Conservation (phyloP, 1,139 yeast genomes). For the Suhomyces coccinellae region DNA sequence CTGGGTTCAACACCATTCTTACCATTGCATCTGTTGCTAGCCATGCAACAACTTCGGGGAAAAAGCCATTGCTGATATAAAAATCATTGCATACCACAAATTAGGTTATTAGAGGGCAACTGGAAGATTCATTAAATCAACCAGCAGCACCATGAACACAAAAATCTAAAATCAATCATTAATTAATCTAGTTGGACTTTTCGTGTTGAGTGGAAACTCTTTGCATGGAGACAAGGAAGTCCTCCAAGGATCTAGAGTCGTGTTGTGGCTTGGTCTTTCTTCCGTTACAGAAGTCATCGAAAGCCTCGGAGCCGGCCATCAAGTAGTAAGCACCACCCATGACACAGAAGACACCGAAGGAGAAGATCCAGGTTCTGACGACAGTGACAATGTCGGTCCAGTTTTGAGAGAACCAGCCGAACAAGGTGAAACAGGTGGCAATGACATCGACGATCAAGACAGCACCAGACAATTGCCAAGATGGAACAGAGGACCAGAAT, state of each 20-base stretch:
- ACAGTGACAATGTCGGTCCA: conserved; percentile 96
- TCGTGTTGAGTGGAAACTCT: conserved; percentile 98
- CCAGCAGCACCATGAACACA: conserved; percentile 7
- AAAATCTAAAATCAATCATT: conserved; percentile 5
- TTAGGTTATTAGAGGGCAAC: conserved; percentile 9
- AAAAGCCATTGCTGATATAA: conserved; percentile 5
- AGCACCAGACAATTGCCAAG: conserved; percentile 95
- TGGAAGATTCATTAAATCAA: conserved; percentile 9
- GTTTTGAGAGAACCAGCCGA: conserved; percentile 99
- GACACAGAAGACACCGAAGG: conserved; percentile 94
- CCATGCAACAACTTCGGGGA: conserved; percentile 5
- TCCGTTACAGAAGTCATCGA: conserved; percentile 95
- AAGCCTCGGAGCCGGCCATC: conserved; percentile 83
- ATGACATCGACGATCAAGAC: conserved; percentile 83
- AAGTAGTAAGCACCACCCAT: conserved; percentile 96
- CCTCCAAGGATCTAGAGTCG: conserved; percentile 83
- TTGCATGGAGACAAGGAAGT: conserved; percentile 95
- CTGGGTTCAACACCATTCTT: conserved; percentile 5
- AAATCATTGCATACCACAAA: conserved; percentile 13
- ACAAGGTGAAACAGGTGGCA: conserved; percentile 86
- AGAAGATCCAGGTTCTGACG: conserved; percentile 91
- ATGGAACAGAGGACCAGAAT: conserved; percentile 90
- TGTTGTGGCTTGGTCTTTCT: conserved; percentile 65
- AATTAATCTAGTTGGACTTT: conserved; percentile 47
- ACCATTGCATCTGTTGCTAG: conserved; percentile 9